A percentile compares a stretch with the other conserved stretches of the same genome.
These are phyloP conservation scores for Pichia occidentalis DNA, from an alignment of 805 yeast species.

Conservation along the genomic window DNA sequence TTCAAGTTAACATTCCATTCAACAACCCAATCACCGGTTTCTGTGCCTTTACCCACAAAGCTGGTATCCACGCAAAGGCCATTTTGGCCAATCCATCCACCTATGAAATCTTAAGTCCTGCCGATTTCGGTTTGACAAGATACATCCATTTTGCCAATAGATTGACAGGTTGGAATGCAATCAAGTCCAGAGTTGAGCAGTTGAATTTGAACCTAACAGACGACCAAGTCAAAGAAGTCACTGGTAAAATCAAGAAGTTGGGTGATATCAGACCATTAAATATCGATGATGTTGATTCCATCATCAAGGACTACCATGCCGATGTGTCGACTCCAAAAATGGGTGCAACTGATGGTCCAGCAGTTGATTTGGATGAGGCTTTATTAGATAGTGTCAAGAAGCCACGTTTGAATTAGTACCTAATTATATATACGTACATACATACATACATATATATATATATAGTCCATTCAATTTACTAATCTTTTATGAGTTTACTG, in stretches of 20 bases:
- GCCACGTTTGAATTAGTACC: slow-evolving; percentile 25
- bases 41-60: slow-evolving; percentile 99
- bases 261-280: slow-evolving; percentile 93
- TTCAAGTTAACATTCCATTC: slow-evolving; percentile 94
- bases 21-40: slow-evolving; percentile 98
- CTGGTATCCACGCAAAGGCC: slow-evolving; percentile 99
- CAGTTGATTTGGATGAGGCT: slow-evolving; percentile 26
- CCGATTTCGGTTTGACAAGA: slow-evolving; percentile 92
- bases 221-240: slow-evolving; percentile 91
- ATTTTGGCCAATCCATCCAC: slow-evolving; percentile 97
- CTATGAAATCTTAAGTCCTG: slow-evolving; percentile 92
- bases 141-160: slow-evolving; percentile 98
- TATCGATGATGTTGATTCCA: slow-evolving; percentile 96
- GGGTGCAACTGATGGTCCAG: slow-evolving; percentile 28
- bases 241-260: slow-evolving; percentile 83
- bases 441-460: too few species aligned
- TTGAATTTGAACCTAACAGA: slow-evolving; percentile 84
- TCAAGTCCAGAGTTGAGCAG: slow-evolving; percentile 96
- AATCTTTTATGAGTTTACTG: too few species aligned
- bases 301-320: slow-evolving; percentile 88
- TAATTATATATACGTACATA: background rate
- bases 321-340: slow-evolving; percentile 54
- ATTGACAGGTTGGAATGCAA: slow-evolving; percentile 98
- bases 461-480: too few species aligned
- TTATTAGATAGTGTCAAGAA: slow-evolving; percentile 28